Evolutionary conservation across 1,284 basidiomycete genomes (phyloP), one percentile per base, ranked within the genome.

Genomic region (Leccinum proximum): DNA sequence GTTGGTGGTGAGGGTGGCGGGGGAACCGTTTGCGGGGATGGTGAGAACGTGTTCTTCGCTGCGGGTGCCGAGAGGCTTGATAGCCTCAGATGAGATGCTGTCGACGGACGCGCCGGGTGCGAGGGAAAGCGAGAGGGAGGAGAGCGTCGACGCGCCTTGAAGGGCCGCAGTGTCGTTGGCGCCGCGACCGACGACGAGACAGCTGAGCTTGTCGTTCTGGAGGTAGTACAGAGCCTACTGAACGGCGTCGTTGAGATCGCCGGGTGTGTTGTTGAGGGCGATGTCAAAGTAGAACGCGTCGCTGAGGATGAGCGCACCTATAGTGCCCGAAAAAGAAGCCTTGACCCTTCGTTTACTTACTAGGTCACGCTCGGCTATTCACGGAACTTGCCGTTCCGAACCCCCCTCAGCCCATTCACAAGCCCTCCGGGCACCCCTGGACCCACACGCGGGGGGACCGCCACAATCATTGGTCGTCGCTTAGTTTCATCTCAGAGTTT

Each of bases 31-130:
- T 2, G 70, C 74, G 0, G 91, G 91, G 10, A 95, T 78, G 1
- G 69, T 78, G 48, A 96, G 78, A 1, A 77, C 78, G 71, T 96
- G 96, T 22, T 78, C 80, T 76, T 96, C 93, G 65, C 82, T 82
- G 37, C 88, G 81, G 2, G 75, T 76, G 18, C 79, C 84, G 8
- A 90, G 74, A 2, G 82, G 78, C 60, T 80, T 79, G 42, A 84
- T 79, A 9, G 85, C 81, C 72, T 92, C 89, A 6, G 77, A 72
- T 1, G 84, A 78, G 53, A 91, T 86, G 62, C 77, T 75, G 16
- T 70, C 65, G 33, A 73, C 78, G 2, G 68, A 60, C 7, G 76
- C 74, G 58, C 75, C 77, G 1, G 70, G 64, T 1, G 69, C 67
- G 53, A 87, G 78, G 57, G 80, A 76, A 60, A 88, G 68, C 22